These are phyloP conservation scores for Hypoxylon fuscum DNA, from an alignment of 495 filamentous ascomycete genomes.

Conservation along the genomic window DNA sequence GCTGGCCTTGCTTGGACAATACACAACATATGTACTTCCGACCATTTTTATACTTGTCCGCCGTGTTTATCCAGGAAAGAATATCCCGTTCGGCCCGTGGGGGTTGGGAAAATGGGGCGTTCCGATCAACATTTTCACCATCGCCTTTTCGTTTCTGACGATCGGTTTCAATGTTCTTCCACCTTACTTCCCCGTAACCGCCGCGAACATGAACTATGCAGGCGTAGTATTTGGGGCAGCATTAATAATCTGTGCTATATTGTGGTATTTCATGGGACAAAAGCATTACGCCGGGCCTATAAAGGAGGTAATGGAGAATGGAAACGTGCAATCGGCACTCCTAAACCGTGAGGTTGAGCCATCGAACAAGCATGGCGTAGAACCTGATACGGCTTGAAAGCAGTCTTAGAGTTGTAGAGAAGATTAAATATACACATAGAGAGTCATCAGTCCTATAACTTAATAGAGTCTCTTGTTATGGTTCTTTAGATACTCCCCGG, in stretches of 20 bases:
- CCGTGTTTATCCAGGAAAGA: constrained; percentile 8
- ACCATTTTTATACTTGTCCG: constrained; percentile 48
- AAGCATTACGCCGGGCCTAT: constrained; percentile 40
- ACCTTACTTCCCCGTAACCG: constrained; percentile 46
- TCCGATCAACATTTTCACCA: constrained; percentile 54
- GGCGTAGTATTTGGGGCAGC: constrained; percentile 47
- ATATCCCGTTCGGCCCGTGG: constrained; percentile 36
- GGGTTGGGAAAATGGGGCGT: constrained; percentile 58
- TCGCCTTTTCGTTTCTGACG: constrained; percentile 42
- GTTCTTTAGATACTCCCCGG: constrained; percentile 2
- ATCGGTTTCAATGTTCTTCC: constrained; percentile 55
- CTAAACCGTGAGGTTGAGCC: constrained; percentile 6
- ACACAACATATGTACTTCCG: constrained; percentile 54
- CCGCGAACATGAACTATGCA: constrained; percentile 58
- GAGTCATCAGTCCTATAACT: too few species aligned
- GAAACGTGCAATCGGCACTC: constrained; percentile 16
- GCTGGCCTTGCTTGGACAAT: constrained; percentile 52
- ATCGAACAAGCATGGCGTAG: too few species aligned
- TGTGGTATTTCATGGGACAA: constrained; percentile 44
- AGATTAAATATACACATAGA: too few species aligned
- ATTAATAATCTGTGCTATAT: constrained; percentile 44
- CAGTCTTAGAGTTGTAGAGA: too few species aligned
- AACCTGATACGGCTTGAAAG: too few species aligned
- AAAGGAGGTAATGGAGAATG: constrained; percentile 17
- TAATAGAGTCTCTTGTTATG: constrained; percentile 12